These are phyloP conservation scores for Oryza brachyantha DNA, from an alignment of 176 grass and related monocot species.

Conservation along the genomic window DNA sequence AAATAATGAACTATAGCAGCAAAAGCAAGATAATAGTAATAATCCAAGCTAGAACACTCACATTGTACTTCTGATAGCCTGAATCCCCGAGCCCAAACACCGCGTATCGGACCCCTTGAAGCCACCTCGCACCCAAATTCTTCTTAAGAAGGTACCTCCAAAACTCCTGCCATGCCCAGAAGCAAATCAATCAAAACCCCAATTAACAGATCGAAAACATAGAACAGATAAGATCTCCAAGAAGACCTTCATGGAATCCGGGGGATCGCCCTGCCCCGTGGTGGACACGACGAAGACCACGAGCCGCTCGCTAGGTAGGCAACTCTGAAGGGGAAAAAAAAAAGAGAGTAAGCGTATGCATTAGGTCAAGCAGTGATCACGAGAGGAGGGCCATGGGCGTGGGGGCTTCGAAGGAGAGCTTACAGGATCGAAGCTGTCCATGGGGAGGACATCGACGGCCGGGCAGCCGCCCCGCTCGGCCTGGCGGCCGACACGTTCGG, in stretches of 20 bases:
- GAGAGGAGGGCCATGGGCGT: background rate
- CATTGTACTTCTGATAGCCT: conserved; percentile 96
- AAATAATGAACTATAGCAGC: background rate
- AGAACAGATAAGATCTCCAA: background rate
- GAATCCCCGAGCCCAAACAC: conserved; percentile 93
- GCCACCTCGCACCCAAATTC: conserved; percentile 53
- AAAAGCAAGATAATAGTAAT: background rate
- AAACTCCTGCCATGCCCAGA: conserved; percentile 39
- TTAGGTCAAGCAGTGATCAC: background rate
- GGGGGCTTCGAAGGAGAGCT: background rate
- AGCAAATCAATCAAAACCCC: background rate
- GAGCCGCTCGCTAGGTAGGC: conserved; percentile 39
- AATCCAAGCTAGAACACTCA: conserved; percentile 11
- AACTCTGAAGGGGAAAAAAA: conserved; percentile 30
- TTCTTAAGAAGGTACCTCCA: conserved; percentile 70
- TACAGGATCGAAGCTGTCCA: conserved; percentile 60
- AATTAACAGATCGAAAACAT: background rate
- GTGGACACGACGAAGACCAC: conserved; percentile 75
- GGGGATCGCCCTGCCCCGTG: conserved; percentile 68
- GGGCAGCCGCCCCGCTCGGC: conserved; percentile 83
- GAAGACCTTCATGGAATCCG: conserved; percentile 73
- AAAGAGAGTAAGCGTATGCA: background rate
- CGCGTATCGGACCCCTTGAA: conserved; percentile 54
- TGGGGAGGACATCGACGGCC: conserved; percentile 54
- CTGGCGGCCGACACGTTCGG: conserved; percentile 77